Conservation (phyloP, 306 rosid genomes). For the Canavalia gladiata region DNA sequence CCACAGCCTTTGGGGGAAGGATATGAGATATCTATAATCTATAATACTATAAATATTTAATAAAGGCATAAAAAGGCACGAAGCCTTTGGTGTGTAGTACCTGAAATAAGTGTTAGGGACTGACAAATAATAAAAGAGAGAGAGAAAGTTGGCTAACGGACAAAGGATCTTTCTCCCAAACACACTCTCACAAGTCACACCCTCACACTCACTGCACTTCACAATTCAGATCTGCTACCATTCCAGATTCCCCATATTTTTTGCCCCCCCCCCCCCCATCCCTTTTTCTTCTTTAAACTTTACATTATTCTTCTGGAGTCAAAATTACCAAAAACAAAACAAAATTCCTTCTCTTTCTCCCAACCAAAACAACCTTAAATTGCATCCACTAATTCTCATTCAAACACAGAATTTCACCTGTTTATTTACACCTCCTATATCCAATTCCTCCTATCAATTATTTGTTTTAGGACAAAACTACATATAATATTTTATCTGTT, state of each 20-base stretch:
- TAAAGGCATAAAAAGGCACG: slow-evolving; percentile 50
- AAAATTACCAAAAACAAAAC: neutral
- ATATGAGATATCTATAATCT: neutral
- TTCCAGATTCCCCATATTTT: slow-evolving; percentile 15
- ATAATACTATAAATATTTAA: too few species aligned
- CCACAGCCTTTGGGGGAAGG: slow-evolving; percentile 34
- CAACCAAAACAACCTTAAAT: neutral
- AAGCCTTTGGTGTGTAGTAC: slow-evolving; percentile 52
- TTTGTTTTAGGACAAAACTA: neutral
- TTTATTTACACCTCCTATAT: too few species aligned
- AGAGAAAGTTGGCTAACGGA: slow-evolving; percentile 40
- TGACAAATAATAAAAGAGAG: neutral
- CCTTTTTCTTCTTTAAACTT: neutral
- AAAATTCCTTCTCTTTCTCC: neutral
- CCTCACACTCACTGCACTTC: slow-evolving; percentile 37
- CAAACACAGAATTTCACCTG: too few species aligned
- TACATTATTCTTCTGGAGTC: neutral
- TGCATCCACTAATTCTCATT: too few species aligned
- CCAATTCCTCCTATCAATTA: neutral
- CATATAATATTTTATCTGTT: neutral
- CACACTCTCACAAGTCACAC: neutral
- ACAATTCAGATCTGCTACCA: too few species aligned
- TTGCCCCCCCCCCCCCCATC: too few species aligned
- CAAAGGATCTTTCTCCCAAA: slow-evolving; percentile 52
- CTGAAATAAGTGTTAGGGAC: slow-evolving; percentile 30